Conservation (phyloP, 1,284 basidiomycete genomes). For the Paramarasmius palmivorus region DNA sequence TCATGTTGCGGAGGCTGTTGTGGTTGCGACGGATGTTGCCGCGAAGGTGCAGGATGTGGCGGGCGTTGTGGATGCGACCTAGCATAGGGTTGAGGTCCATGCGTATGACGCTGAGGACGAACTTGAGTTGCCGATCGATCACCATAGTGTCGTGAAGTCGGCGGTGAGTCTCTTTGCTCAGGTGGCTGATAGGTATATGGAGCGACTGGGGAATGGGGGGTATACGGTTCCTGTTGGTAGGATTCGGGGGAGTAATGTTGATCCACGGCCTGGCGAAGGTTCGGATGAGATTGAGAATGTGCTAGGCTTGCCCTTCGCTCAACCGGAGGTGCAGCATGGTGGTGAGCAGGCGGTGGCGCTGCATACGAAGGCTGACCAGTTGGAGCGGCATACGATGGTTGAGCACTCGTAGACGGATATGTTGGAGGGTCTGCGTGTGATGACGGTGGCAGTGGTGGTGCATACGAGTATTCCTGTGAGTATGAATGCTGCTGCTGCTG, state of each 20-base stretch:
- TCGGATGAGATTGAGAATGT: slow-evolving; percentile 22
- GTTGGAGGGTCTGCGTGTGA: slow-evolving; percentile 7
- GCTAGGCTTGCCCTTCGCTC: slow-evolving; percentile 10
- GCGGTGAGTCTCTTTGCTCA: not conserved
- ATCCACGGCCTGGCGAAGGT: slow-evolving; percentile 17
- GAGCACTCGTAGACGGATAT: slow-evolving; percentile 5
- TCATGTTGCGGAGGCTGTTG: slow-evolving; percentile 17
- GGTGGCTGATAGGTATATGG: not conserved
- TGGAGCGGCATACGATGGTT: slow-evolving; percentile 10
- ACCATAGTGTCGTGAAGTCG: not conserved
- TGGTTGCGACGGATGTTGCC: not conserved
- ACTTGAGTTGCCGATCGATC: not conserved
- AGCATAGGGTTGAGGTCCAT: not conserved
- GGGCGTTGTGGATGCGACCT: not conserved
- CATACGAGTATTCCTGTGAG: slow-evolving; percentile 17
- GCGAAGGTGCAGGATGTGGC: not conserved
- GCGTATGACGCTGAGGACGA: slow-evolving; percentile 3
- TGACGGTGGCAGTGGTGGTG: slow-evolving; percentile 6
- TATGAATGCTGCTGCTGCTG: slow-evolving; percentile 17
- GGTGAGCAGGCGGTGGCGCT: not conserved
- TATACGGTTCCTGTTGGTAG: slow-evolving; percentile 21
- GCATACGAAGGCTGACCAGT: slow-evolving; percentile 4
- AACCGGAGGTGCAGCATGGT: not conserved
- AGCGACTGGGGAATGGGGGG: not conserved
- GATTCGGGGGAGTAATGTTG: slow-evolving; percentile 11